Evolutionary conservation across 345 rosid species (phyloP).

Genomic region (Corymbia maculata): DNA sequence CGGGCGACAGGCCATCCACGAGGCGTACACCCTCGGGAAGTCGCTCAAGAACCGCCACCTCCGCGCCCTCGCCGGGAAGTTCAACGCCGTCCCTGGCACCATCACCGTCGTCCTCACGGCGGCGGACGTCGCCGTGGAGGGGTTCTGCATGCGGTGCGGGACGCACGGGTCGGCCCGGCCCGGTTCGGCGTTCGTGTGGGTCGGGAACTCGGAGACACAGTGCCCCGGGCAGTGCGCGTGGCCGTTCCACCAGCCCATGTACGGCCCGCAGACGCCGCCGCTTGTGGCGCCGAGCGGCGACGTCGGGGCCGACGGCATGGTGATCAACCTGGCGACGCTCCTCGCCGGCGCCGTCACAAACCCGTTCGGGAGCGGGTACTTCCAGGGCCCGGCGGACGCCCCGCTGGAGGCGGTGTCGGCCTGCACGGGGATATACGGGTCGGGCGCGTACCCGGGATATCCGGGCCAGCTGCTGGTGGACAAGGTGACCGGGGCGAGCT

Average conservation of each 20-base stretch:
- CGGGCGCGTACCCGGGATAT: slow-evolving; percentile 14
- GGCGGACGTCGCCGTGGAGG: slow-evolving; percentile 66
- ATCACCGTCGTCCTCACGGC: slow-evolving; percentile 72
- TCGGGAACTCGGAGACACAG: slow-evolving; percentile 11
- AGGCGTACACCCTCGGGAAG: slow-evolving; percentile 58
- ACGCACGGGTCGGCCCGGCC: slow-evolving; percentile 40
- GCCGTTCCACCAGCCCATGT: slow-evolving; percentile 19
- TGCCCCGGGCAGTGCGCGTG: slow-evolving; percentile 18
- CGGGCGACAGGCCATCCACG: slow-evolving; percentile 48
- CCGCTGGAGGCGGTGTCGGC: slow-evolving; percentile 11
- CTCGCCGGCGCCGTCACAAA: slow-evolving; percentile 10
- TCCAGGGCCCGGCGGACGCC: slow-evolving; percentile 4
- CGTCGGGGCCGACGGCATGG: slow-evolving; percentile 13
- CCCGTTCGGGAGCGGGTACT: slow-evolving; percentile 8
- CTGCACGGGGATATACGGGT: slow-evolving; percentile 5
- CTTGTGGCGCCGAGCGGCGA: slow-evolving; percentile 9
- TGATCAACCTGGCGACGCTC: slow-evolving; percentile 7
- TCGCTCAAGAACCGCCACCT: slow-evolving; percentile 34
- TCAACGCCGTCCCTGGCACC: slow-evolving; percentile 8
- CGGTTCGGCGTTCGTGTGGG: slow-evolving; percentile 7
- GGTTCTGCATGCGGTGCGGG: slow-evolving; percentile 82
- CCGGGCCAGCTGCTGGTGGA: slow-evolving; percentile 5
- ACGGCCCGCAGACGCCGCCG: slow-evolving; percentile 9
- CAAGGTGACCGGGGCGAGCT: slow-evolving; percentile 1
- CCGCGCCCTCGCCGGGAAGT: slow-evolving; percentile 44